Evolutionary conservation across 257 asterid species (phyloP), one percentile per base, ranked within the genome.

Genomic region (Solanum microdontum): DNA sequence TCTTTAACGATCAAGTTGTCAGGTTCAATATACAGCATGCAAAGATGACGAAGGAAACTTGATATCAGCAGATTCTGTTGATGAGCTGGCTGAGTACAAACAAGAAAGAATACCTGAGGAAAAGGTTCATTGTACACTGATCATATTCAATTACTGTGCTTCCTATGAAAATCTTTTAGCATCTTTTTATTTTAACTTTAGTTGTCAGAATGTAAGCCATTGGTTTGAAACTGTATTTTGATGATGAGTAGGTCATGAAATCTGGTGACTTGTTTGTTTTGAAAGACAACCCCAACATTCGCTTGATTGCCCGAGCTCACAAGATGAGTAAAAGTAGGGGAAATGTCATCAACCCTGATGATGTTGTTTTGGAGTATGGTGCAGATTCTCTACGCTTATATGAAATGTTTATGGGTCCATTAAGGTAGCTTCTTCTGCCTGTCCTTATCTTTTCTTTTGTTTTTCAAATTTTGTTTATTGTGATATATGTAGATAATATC

Each of bases 331-430:
- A 97, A 90, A 97, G 99, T 88, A 91, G 99, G 89, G 98, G 99
- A 87, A 97, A 97, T 92, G 99, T 97, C 76, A 73, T 97, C 84
- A 97, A 97, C 90, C 99, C 99, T 73, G 99, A 97, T 88, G 98
- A 97, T 89, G 98, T 97, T 86, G 98, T 97, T 88, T 91, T 89
- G 32, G 93, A 94, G 93, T 97, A 93, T 89, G 99, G 99, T 90
- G 98, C 99, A 45, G 99, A 97, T 90, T 93, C 99, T 88, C 98
- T 97, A 87, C 98, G 99, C 69, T 93, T 97, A 79, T 97, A 95
- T 92, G 99, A 97, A 93, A 97, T 97, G 99, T 97, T 97, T 90
- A 95, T 97, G 98, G 99, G 99, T 75, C 99, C 99, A 89, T 93
- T 97, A 89, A 93, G 99, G 99, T 97, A 84, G 77, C 77, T 70